Percentiles rank a stretch among this genome's conserved stretches.
These are phyloP conservation scores for Primulina huaijiensis DNA, from an alignment of 257 asterid genomes.

Conservation along the genomic window DNA sequence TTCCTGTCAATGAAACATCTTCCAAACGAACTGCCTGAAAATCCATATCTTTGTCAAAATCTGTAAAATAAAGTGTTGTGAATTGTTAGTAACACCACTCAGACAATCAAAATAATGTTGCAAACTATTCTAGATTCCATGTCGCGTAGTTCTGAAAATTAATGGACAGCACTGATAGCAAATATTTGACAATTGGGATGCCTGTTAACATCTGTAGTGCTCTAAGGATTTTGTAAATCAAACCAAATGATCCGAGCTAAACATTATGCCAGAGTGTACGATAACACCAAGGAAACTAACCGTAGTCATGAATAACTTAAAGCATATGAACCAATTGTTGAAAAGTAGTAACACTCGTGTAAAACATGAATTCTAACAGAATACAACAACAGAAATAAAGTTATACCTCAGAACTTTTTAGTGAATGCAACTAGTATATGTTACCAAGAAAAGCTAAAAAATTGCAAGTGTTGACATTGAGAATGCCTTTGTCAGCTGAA, in stretches of 20 bases:
- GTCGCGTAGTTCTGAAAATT: constrained; percentile 4
- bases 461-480: not conserved
- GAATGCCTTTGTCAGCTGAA: not conserved
- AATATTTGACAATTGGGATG: not conserved
- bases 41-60: constrained; percentile 28
- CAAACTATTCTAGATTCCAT: not conserved
- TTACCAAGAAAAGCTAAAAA: not conserved
- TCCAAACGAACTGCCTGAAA: constrained; percentile 32
- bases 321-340: not conserved
- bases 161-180: not conserved
- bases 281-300: constrained; percentile 11
- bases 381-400: not conserved
- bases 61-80: constrained; percentile 34
- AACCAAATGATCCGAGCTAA: constrained; percentile 12
- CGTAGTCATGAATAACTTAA: not conserved
- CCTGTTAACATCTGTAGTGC: constrained; percentile 1
- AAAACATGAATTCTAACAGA: not conserved
- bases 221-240: constrained; percentile 7
- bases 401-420: not conserved
- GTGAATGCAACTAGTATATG: not conserved
- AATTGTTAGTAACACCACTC: constrained; percentile 10
- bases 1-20: constrained; percentile 39
- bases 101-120: constrained; percentile 13
- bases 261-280: not conserved
- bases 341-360: not conserved